Conservation (phyloP, 116 monocot genomes). For the Phalaenopsis hybrid region DNA sequence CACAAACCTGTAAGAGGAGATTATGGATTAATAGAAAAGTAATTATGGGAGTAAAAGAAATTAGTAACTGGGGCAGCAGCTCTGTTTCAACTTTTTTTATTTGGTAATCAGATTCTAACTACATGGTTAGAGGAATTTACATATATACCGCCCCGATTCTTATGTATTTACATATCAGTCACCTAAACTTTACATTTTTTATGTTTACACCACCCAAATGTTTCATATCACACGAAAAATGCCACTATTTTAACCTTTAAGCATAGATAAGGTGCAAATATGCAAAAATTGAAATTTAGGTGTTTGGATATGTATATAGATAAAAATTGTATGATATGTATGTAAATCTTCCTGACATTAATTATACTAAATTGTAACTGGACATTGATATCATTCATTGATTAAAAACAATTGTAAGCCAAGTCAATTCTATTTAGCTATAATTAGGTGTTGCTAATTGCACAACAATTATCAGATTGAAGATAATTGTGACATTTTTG, state of each 20-base stretch:
- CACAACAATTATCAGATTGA: neutral
- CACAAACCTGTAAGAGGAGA: conserved; percentile 23
- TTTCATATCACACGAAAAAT: no score
- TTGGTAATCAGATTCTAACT: neutral
- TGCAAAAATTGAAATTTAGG: no score
- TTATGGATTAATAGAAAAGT: neutral
- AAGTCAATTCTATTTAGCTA: neutral
- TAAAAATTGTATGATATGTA: no score
- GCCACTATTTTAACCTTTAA: no score
- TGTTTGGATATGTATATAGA: no score
- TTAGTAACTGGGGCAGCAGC: neutral
- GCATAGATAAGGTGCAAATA: no score
- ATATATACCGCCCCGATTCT: no score
- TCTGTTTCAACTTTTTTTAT: neutral
- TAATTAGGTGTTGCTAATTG: neutral
- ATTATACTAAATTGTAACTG: neutral
- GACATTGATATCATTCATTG: neutral
- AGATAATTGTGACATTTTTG: neutral
- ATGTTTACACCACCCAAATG: no score
- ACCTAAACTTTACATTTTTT: no score
- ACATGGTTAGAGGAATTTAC: neutral
- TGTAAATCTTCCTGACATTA: neutral
- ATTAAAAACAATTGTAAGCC: neutral
- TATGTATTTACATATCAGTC: no score
- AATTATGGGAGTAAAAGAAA: neutral